Conservation (phyloP, 2,329 filamentous ascomycete genomes). For the Rhinocladiella similis region DNA sequence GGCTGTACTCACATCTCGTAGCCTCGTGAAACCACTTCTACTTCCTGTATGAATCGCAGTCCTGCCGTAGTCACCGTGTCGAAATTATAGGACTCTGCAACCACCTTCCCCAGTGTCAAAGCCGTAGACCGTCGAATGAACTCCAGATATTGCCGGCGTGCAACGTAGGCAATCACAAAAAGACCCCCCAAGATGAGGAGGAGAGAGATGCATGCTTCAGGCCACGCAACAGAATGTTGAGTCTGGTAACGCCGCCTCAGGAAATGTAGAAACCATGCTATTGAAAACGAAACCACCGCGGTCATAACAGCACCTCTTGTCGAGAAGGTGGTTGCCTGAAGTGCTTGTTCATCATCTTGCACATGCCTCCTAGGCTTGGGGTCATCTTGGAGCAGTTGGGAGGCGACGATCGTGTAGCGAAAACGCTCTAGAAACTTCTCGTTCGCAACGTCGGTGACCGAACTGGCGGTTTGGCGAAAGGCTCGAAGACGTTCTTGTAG, state of each 20-base stretch:
- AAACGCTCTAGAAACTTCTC: conserved; percentile 87
- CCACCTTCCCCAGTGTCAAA: conserved; percentile 66
- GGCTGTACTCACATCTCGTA: conserved; percentile 61
- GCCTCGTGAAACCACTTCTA: conserved; percentile 90
- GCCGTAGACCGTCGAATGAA: conserved; percentile 75
- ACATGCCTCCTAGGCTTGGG: conserved; percentile 42
- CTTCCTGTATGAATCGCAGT: conserved; percentile 83
- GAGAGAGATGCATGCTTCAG: conserved; percentile 42
- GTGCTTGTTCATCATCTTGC: conserved; percentile 15
- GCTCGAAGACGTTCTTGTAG: conserved; percentile 19
- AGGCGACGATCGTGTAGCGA: conserved; percentile 88
- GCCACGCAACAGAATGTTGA: conserved; percentile 38
- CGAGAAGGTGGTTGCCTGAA: conserved; percentile 32
- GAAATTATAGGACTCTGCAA: conserved; percentile 75
- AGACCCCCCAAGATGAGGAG: conserved; percentile 23
- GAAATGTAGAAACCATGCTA: conserved; percentile 73
- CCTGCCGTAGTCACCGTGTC: conserved; percentile 75
- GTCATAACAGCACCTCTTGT: conserved; percentile 66
- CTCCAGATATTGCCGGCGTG: conserved; percentile 78
- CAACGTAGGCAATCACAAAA: conserved; percentile 45
- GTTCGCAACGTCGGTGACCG: conserved; percentile 38
- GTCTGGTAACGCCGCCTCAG: conserved; percentile 58
- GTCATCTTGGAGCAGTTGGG: conserved; percentile 77
- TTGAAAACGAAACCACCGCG: conserved; percentile 60
- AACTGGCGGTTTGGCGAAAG: conserved; percentile 21